These are phyloP conservation scores for Ogataea nitratoaversa DNA, from an alignment of 805 yeast genomes.

Conservation along the genomic window DNA sequence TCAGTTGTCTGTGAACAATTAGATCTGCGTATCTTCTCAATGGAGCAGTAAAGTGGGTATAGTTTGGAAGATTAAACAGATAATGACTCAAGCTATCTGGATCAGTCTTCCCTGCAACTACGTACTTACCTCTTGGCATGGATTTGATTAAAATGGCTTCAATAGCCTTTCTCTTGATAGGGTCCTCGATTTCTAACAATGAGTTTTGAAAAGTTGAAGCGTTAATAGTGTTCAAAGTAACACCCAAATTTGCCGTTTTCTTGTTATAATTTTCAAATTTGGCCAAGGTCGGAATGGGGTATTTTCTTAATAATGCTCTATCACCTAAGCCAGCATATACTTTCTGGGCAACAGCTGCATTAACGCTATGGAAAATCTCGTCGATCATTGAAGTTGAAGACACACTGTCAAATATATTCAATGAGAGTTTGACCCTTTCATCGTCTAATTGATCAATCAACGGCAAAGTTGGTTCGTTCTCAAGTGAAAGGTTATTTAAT, in stretches of 20 bases:
- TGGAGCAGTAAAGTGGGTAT: conserved; percentile 93
- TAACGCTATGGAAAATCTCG: conserved; percentile 78
- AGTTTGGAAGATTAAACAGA: conserved; percentile 75
- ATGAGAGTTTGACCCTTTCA: conserved; percentile 65
- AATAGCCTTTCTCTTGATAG: conserved; percentile 61
- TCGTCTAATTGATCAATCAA: conserved; percentile 81
- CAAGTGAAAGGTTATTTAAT: conserved; percentile 45
- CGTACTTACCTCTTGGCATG: conserved; percentile 81
- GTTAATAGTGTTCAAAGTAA: conserved; percentile 67
- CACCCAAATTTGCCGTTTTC: conserved; percentile 62
- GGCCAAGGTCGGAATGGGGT: conserved; percentile 75
- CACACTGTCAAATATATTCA: conserved; percentile 67
- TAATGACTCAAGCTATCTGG: conserved; percentile 76
- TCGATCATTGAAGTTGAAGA: conserved; percentile 55
- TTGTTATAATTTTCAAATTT: conserved; percentile 76
- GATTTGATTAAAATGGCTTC: conserved; percentile 80
- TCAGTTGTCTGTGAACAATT: conserved; percentile 89
- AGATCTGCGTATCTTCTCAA: conserved; percentile 88
- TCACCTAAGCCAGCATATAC: conserved; percentile 75
- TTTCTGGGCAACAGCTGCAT: conserved; percentile 79
- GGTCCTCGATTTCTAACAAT: conserved; percentile 58
- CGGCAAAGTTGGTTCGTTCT: conserved; percentile 51
- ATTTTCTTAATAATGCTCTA: conserved; percentile 79
- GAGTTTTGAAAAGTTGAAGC: conserved; percentile 71
- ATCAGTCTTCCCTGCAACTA: conserved; percentile 82